These are phyloP conservation scores for Lactifluus hygrophoroides DNA, from an alignment of 768 basidiomycete species.

Conservation along the genomic window DNA sequence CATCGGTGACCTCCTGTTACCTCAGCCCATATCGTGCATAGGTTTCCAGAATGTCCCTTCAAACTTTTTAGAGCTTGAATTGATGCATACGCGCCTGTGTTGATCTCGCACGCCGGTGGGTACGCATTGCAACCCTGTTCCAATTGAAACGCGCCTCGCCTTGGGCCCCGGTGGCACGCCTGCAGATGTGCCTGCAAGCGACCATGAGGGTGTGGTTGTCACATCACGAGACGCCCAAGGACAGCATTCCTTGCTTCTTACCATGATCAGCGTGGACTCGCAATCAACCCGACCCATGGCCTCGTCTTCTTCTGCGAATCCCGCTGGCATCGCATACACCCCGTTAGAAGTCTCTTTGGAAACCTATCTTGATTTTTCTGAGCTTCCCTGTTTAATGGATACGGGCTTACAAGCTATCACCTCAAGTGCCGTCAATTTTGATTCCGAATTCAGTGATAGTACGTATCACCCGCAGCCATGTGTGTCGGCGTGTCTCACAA, in stretches of 20 bases:
- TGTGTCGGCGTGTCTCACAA: neutral
- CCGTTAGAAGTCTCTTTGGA: neutral
- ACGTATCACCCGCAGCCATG: neutral
- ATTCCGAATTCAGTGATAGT: neutral
- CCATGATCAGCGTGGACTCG: neutral
- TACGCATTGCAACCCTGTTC: too few relatives aligned
- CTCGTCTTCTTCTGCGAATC: neutral
- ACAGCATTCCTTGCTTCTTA: neutral
- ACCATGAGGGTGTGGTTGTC: neutral
- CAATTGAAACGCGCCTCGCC: neutral
- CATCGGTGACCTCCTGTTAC: too few relatives aligned
- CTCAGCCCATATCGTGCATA: too few relatives aligned
- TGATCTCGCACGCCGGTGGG: too few relatives aligned
- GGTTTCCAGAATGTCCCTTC: too few relatives aligned
- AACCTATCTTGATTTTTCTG: neutral
- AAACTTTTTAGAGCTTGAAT: too few relatives aligned
- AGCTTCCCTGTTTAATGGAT: neutral
- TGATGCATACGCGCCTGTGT: too few relatives aligned
- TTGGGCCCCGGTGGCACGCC: too few relatives aligned
- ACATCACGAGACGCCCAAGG: neutral
- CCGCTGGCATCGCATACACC: neutral
- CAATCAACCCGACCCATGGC: neutral
- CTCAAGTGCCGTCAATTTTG: neutral
- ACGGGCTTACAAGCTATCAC: neutral
- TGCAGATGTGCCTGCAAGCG: neutral